Evolutionary conservation across 2,329 filamentous ascomycete species (phyloP).

Genomic region (Thelonectria discophora): DNA sequence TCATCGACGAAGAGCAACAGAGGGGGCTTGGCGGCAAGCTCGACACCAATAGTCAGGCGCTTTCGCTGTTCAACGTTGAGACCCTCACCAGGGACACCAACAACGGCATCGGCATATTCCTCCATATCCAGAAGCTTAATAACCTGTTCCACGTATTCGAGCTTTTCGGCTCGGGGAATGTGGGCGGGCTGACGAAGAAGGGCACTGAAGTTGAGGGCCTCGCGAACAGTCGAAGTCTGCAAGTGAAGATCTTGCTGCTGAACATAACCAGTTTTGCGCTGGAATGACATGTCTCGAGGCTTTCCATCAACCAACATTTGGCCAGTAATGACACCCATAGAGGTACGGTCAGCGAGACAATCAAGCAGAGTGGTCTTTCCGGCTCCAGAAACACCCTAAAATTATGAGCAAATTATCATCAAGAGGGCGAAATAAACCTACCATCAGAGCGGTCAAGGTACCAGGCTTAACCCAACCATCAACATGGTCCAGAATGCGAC

Average conservation of each 20-base stretch:
- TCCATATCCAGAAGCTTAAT: constrained; percentile 93
- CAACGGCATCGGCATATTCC: constrained; percentile 87
- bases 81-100: constrained; percentile 90
- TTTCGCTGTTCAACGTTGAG: constrained; percentile 76
- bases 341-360: constrained; percentile 83
- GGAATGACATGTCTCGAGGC: constrained; percentile 81
- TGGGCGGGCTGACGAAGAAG: constrained; percentile 82
- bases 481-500: constrained; percentile 83
- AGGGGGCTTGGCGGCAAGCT: constrained; percentile 90
- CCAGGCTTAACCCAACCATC: constrained; percentile 96
- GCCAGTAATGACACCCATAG: constrained; percentile 87
- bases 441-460: constrained; percentile 87
- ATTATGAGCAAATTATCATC: too few species aligned
- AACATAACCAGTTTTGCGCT: constrained; percentile 90
- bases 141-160: constrained; percentile 88
- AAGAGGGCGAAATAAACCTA: too few species aligned
- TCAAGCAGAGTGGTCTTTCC: constrained; percentile 93
- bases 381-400: constrained; percentile 80
- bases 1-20: constrained; percentile 93
- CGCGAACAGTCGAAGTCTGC: constrained; percentile 84
- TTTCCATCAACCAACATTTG: constrained; percentile 76
- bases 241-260: constrained; percentile 94
- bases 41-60: constrained; percentile 93
- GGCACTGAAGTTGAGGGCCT: constrained; percentile 87
- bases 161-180: constrained; percentile 78